phyloP scores from a whole-genome alignment of 2,329 filamentous ascomycete species.

The Pseudogymnoascus sp. region DNA sequence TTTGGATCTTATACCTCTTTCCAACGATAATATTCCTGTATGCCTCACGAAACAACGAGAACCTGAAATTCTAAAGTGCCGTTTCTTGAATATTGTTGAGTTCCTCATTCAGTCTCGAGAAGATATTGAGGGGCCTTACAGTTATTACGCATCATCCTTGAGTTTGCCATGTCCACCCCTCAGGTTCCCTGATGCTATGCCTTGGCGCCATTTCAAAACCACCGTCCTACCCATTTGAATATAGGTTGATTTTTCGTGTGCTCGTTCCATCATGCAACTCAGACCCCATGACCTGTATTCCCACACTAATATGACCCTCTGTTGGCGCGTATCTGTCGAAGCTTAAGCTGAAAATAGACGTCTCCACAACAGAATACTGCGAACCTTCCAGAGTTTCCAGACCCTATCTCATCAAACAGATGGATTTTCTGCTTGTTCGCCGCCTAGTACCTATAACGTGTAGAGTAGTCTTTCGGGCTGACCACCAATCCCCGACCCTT shows the following conservation, averaged over 20 bases:
- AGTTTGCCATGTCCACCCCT: not conserved
- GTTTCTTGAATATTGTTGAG: conserved; percentile 6
- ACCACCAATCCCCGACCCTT: conserved; percentile 96
- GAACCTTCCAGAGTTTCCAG: not conserved
- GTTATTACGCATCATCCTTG: not conserved
- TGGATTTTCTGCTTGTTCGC: not conserved
- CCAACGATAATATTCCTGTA: not conserved
- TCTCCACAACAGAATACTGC: not conserved
- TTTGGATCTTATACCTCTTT: not conserved
- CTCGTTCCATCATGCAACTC: not conserved
- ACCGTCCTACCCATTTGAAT: not conserved
- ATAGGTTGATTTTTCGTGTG: not conserved
- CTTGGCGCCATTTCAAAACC: not conserved
- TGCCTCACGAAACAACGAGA: not conserved
- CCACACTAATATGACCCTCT: not conserved
- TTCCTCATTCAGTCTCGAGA: not conserved
- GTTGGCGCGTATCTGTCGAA: not conserved
- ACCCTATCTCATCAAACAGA: not conserved
- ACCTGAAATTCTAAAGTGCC: not conserved
- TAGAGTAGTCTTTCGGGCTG: conserved; percentile 80
- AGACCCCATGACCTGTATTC: not conserved
- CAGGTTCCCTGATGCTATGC: not conserved
- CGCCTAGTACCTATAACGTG: conserved; percentile 58
- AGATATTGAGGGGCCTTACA: conserved; percentile 7
- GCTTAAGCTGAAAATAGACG: not conserved